Percentiles rank a stretch among this genome's conserved stretches.
Conservation (phyloP, 2,329 filamentous ascomycete species). For the Elsinoe fawcettii region DNA sequence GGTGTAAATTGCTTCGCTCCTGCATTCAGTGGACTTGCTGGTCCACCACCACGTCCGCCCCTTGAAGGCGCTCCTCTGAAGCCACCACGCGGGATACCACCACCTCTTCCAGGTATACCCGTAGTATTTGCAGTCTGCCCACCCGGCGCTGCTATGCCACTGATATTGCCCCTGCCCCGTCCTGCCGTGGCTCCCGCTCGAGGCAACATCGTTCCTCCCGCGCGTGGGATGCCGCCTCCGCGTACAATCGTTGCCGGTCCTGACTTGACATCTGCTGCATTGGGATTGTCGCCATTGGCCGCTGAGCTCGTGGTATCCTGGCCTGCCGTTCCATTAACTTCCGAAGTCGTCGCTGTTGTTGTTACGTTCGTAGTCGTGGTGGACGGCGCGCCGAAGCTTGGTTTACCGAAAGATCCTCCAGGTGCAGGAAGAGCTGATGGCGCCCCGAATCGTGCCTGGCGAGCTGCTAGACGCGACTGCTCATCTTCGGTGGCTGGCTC, state of each 20-base stretch:
- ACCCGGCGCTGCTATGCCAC: slow-evolving; percentile 18
- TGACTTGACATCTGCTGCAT: slow-evolving; percentile 16
- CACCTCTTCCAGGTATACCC: slow-evolving; percentile 19
- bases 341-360: slow-evolving; percentile 15
- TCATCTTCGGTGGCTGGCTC: slow-evolving; percentile 13
- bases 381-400: slow-evolving; percentile 16
- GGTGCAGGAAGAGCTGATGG: slow-evolving; percentile 3
- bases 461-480: slow-evolving; percentile 21
- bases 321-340: slow-evolving; percentile 12
- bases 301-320: not conserved
- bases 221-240: slow-evolving; percentile 23
- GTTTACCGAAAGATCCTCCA: slow-evolving; percentile 21
- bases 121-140: slow-evolving; percentile 8
- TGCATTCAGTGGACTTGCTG: slow-evolving; percentile 29
- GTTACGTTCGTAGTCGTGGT: slow-evolving; percentile 19
- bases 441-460: slow-evolving; percentile 24
- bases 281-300: slow-evolving; percentile 14
- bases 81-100: slow-evolving; percentile 21
- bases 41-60: slow-evolving; percentile 20
- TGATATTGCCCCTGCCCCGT: slow-evolving; percentile 20
- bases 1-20: slow-evolving; percentile 31
- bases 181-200: slow-evolving; percentile 21
- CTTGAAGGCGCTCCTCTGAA: slow-evolving; percentile 21
- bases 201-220: slow-evolving; percentile 22
- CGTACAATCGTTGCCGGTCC: slow-evolving; percentile 18